phyloP scores from a whole-genome alignment of 2,329 filamentous ascomycete species.

The Herpotrichia juniperi region DNA sequence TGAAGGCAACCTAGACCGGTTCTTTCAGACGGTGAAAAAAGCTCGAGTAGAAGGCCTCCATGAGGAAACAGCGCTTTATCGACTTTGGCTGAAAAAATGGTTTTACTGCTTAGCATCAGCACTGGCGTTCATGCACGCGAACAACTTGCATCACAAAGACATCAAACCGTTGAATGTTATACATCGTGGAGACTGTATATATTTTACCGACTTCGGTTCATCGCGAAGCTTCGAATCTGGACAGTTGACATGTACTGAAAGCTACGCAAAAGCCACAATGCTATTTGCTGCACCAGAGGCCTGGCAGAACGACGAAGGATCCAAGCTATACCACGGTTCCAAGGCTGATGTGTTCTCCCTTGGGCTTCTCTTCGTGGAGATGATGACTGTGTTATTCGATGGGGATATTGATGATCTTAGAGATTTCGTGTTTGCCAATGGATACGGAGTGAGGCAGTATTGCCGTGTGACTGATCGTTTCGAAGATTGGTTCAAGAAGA shows the following conservation, averaged over 20 bases:
- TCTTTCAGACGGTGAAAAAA: not conserved
- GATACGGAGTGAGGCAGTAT: not conserved
- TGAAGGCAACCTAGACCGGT: not conserved
- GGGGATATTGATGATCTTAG: not conserved
- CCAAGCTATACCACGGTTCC: slow-evolving; percentile 8
- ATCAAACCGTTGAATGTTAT: slow-evolving; percentile 29
- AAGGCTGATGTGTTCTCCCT: slow-evolving; percentile 20
- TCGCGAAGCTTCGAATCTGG: slow-evolving; percentile 8
- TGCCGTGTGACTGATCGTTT: not conserved
- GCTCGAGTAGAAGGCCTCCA: slow-evolving; percentile 2
- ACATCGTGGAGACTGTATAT: slow-evolving; percentile 10
- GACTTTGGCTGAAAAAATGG: slow-evolving; percentile 9
- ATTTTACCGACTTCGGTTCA: slow-evolving; percentile 24
- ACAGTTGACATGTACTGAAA: slow-evolving; percentile 13
- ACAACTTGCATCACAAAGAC: slow-evolving; percentile 18
- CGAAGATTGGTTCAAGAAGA: not conserved
- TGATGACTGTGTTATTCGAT: slow-evolving; percentile 11
- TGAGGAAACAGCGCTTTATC: not conserved
- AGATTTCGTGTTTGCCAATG: not conserved
- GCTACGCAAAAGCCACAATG: slow-evolving; percentile 4
- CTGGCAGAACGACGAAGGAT: not conserved
- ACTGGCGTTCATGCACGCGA: slow-evolving; percentile 16
- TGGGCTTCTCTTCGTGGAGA: slow-evolving; percentile 21
- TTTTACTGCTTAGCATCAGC: slow-evolving; percentile 21
- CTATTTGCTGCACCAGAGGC: slow-evolving; percentile 19